phyloP scores from a whole-genome alignment of 2,329 filamentous ascomycete species.

The Hymenoscyphus fructigenus region DNA sequence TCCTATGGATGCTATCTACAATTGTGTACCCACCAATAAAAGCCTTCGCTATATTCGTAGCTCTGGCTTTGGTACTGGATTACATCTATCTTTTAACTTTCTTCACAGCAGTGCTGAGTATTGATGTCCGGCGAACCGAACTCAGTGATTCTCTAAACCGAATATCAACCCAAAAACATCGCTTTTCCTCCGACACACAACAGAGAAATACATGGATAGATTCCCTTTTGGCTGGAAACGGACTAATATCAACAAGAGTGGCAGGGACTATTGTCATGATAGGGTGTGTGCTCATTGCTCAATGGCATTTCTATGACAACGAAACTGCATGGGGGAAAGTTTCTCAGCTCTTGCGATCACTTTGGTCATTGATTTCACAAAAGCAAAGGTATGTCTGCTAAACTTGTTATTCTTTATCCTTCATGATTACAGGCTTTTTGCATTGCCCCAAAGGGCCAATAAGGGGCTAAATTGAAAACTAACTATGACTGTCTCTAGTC shows the following conservation, averaged over 20 bases:
- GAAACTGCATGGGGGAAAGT: slow-evolving; percentile 45
- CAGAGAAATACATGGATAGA: slow-evolving; percentile 54
- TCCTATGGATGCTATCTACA: slow-evolving; percentile 64
- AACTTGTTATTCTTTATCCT: not conserved
- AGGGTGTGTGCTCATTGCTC: slow-evolving; percentile 69
- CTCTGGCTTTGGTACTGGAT: slow-evolving; percentile 73
- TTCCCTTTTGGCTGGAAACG: slow-evolving; percentile 60
- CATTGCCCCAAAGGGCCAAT: too few species aligned
- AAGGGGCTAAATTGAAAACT: not conserved
- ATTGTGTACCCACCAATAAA: slow-evolving; percentile 69
- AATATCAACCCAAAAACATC: slow-evolving; percentile 43
- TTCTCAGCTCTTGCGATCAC: slow-evolving; percentile 35
- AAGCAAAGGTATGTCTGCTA: not conserved
- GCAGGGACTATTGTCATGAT: slow-evolving; percentile 73
- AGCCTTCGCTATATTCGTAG: slow-evolving; percentile 74
- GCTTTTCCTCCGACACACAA: slow-evolving; percentile 26
- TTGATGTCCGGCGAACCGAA: slow-evolving; percentile 75
- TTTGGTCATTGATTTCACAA: slow-evolving; percentile 21
- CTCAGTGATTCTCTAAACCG: slow-evolving; percentile 66
- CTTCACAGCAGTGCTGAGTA: slow-evolving; percentile 75
- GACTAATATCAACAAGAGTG: slow-evolving; percentile 69
- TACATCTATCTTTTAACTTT: slow-evolving; percentile 78
- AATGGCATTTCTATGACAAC: slow-evolving; percentile 74
- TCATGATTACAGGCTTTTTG: too few species aligned
- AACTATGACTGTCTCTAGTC: not conserved